A percentile compares a stretch with the other conserved stretches of the same genome.
Evolutionary conservation across 2,329 filamentous ascomycete genomes (phyloP).

Genomic region (Teratosphaeriaceae sp.): DNA sequence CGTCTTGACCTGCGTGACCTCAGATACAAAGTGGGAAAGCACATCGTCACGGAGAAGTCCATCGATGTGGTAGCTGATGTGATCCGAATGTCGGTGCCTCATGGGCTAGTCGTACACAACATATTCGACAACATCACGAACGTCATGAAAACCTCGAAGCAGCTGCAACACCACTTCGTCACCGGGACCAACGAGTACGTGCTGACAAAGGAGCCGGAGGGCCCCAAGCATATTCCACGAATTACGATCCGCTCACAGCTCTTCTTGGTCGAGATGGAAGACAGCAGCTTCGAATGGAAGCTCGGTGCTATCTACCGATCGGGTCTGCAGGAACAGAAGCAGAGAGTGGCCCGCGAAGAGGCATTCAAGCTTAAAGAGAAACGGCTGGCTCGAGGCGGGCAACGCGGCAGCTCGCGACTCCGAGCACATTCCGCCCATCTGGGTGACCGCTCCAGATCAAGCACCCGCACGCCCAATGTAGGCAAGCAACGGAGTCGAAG

Average conservation of each 20-base stretch:
- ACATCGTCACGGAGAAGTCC: conserved; percentile 64
- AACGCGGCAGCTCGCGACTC: conserved; percentile 45
- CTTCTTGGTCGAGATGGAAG: conserved; percentile 86
- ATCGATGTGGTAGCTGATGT: conserved; percentile 81
- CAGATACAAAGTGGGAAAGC: conserved; percentile 53
- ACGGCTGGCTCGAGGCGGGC: conserved; percentile 62
- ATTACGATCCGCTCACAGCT: conserved; percentile 75
- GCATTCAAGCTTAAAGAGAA: conserved; percentile 84
- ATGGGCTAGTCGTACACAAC: conserved; percentile 81
- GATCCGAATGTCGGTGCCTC: conserved; percentile 79
- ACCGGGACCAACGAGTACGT: conserved; percentile 86
- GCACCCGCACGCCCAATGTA: conserved; percentile 11
- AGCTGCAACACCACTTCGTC: conserved; percentile 88
- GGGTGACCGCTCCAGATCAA: conserved; percentile 32
- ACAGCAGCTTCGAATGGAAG: conserved; percentile 97
- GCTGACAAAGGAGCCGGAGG: conserved; percentile 75
- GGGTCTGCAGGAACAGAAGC: conserved; percentile 81
- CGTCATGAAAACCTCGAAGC: conserved; percentile 75
- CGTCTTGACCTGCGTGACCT: conserved; percentile 75
- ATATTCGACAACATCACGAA: conserved; percentile 94
- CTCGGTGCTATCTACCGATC: conserved; percentile 88
- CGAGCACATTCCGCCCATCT: conserved; percentile 48
- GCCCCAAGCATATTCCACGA: conserved; percentile 78
- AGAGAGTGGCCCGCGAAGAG: conserved; percentile 81
- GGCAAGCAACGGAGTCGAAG: conserved; percentile 35